Evolutionary conservation across 2,329 filamentous ascomycete genomes (phyloP).

Genomic region (Trichoderma atroviride): DNA sequence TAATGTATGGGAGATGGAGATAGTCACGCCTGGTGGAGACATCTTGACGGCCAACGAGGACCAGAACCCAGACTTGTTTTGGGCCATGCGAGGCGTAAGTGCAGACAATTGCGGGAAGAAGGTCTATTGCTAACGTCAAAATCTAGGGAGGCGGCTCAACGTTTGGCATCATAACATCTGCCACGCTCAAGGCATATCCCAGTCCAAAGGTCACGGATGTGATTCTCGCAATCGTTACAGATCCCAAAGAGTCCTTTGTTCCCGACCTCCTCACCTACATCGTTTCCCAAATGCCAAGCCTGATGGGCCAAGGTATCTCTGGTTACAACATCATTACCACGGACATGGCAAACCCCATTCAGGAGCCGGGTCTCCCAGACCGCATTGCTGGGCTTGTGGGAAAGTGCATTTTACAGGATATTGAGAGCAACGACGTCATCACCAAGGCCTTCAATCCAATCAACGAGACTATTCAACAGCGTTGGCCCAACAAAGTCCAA

Average conservation of each 20-base stretch:
- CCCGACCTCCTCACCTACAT: constrained; percentile 53
- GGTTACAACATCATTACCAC: constrained; percentile 49
- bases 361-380: constrained; percentile 39
- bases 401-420: constrained; percentile 42
- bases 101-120: rapidly evolving
- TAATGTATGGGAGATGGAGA: constrained; percentile 60
- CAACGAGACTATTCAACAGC: constrained; percentile 42
- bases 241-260: constrained; percentile 42
- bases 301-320: constrained; percentile 55
- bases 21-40: constrained; percentile 56
- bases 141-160: constrained; percentile 60
- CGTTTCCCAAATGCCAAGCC: constrained; percentile 48
- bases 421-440: constrained; percentile 35
- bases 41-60: constrained; percentile 55
- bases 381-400: constrained; percentile 43
- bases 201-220: constrained; percentile 41
- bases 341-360: constrained; percentile 40
- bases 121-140: background rate
- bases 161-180: constrained; percentile 61
- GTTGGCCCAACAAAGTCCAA: constrained; percentile 39
- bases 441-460: constrained; percentile 40
- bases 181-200: constrained; percentile 57
- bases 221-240: constrained; percentile 32
- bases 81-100: constrained; percentile 62
- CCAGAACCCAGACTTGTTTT: constrained; percentile 61